These are phyloP conservation scores for Lactarius sp. DNA, from an alignment of 768 basidiomycete species.

Conservation along the genomic window DNA sequence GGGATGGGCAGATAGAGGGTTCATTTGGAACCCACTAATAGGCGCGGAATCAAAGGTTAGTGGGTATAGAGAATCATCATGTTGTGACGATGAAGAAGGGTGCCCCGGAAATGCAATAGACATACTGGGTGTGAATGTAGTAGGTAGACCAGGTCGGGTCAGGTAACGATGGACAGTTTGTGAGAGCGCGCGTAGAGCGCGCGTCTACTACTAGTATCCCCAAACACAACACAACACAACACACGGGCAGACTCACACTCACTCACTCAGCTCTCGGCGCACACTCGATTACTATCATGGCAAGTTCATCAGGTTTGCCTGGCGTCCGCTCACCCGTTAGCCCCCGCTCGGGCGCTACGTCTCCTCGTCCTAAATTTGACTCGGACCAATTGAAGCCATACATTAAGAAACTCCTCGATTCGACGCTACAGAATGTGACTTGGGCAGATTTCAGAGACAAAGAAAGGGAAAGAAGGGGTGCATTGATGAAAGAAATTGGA, in stretches of 20 bases:
- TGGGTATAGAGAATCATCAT: slow-evolving; percentile 47
- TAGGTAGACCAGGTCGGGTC: background rate
- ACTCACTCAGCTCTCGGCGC: too few relatives aligned
- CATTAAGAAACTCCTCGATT: slow-evolving; percentile 74
- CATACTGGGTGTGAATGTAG: slow-evolving; percentile 39
- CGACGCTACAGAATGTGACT: slow-evolving; percentile 55
- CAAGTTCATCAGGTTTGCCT: slow-evolving; percentile 15
- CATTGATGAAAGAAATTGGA: slow-evolving; percentile 79
- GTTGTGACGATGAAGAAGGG: slow-evolving; percentile 40
- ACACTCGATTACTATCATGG: slow-evolving; percentile 5
- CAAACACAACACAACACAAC: slow-evolving; percentile 22
- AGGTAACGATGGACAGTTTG: background rate
- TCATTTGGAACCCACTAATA: slow-evolving; percentile 63
- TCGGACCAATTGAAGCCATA: slow-evolving; percentile 67
- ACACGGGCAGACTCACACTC: background rate
- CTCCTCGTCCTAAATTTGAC: slow-evolving; percentile 57
- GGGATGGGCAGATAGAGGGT: slow-evolving; percentile 73
- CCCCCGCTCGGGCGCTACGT: slow-evolving; percentile 59
- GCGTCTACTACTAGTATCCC: background rate
- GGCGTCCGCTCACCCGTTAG: slow-evolving; percentile 59
- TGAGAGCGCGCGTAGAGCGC: background rate
- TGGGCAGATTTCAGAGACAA: slow-evolving; percentile 71
- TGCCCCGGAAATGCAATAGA: slow-evolving; percentile 59
- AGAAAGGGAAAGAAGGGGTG: slow-evolving; percentile 65
- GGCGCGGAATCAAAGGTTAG: slow-evolving; percentile 48